Evolutionary conservation across 495 filamentous ascomycete genomes (phyloP).

Genomic region (Thermothielavioides terrestris): DNA sequence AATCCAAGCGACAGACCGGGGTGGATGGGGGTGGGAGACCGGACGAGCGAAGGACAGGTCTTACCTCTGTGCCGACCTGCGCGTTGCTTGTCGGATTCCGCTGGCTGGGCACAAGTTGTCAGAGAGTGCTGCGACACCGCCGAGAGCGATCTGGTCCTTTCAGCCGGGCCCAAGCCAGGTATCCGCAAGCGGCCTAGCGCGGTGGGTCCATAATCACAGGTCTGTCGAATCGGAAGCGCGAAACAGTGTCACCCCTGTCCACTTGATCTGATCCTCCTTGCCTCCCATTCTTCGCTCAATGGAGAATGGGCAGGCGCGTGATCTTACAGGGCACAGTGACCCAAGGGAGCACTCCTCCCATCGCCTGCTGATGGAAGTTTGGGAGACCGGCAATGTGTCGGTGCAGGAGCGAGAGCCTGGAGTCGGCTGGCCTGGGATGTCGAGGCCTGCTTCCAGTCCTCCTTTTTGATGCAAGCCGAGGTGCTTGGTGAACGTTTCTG

Average conservation of each 20-base stretch:
- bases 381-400: too few species aligned
- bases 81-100: slow-evolving; percentile 28
- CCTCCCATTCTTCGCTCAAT: not conserved
- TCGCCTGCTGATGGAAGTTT: too few species aligned
- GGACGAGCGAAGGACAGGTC: slow-evolving; percentile 28
- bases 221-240: slow-evolving; percentile 14
- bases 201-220: slow-evolving; percentile 11
- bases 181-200: slow-evolving; percentile 15
- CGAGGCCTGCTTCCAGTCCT: too few species aligned
- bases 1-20: slow-evolving; percentile 25
- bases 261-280: not conserved
- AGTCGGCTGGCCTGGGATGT: too few species aligned
- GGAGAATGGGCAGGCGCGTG: too few species aligned
- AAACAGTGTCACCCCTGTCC: not conserved
- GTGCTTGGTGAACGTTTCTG: too few species aligned
- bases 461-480: too few species aligned
- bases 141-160: slow-evolving; percentile 23
- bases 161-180: slow-evolving; percentile 19
- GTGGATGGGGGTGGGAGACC: slow-evolving; percentile 26
- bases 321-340: too few species aligned
- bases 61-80: slow-evolving; percentile 32
- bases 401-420: too few species aligned
- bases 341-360: too few species aligned
- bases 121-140: slow-evolving; percentile 18
- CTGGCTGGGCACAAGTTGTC: slow-evolving; percentile 21